Base-by-base conservation (phyloP, 768 basidiomycete species). In the Suillus placidus region DNA sequence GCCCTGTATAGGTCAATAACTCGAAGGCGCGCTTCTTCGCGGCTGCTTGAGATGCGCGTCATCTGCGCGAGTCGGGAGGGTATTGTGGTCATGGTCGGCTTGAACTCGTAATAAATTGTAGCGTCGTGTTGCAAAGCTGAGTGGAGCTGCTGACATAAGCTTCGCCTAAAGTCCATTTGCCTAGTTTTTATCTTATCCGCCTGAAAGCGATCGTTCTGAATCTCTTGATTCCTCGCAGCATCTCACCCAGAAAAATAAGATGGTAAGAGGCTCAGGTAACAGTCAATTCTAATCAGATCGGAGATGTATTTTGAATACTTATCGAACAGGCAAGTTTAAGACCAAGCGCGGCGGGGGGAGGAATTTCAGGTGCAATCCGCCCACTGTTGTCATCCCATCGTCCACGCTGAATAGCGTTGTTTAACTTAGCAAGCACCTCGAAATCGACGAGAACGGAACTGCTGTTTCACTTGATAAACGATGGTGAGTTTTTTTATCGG, bases 291-390 rank as follows among this genome's bases (percentile, higher is more conserved):
- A 30, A 30, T 30, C 4, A 3, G 20, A 18, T 42, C 12, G 10
- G 23, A n/a, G 26, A 32, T 32, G 12, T 20, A 10, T 42, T 12
- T 42, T 42, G 26, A 42, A 32, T 7, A 1, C 20, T 30, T 60
- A 20, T 60, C 6, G 2, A n/a, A 7, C 70, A 88, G 92, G 93
- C 67, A 93, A 90, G 78, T 93, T 86, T 81, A 95, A 95, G 84
- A 83, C 87, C 69, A 92, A 89, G 74, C 92, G 94, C 61, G 94
- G 94, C 70, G 94, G 94, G 43, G 94, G 94, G 61, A 86, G 94
- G 67, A 88, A 81, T 74, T 96, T 95, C 78, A 92, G 92, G 87
- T 90, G 40, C 57, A 30, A 72, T 60, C 74, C 63, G 14, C 37
- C 47, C 62, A 35, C 56, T 40, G 64, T 61, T 56, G 51, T 49